Base-by-base conservation (phyloP, 1,139 yeast species). In the Zhuliangozyma parablackwelliae region DNA sequence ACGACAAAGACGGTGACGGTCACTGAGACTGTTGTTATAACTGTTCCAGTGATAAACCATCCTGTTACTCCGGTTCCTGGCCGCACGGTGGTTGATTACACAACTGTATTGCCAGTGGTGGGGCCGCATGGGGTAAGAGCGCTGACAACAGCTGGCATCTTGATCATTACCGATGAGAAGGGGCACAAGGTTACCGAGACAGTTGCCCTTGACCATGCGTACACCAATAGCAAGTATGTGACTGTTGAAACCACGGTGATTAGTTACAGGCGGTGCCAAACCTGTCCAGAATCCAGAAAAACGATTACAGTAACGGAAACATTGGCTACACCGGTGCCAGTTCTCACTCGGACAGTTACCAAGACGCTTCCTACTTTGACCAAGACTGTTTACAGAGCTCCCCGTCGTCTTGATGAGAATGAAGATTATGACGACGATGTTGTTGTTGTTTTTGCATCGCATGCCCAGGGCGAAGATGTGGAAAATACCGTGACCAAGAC, bases 201-300 rank as follows among this genome's bases (percentile, higher is more conserved):
- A 7, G 26, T 34, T n/a, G 33, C 34, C 29, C 26, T 28, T 34
- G 13, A 27, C 16, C 24, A 16, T 9, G 37, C 37, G n/a, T 34
- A 34, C 23, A 20, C 21, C 16, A 34, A 29, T 10, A 26, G 11
- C 12, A 10, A 34, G 10, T 29, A 24, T 16, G 26, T 23, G 16
- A 30, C 34, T 3, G 20, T 26, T 4, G 12, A 10, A 10, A 10
- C 11, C n/a, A 10, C 28, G 3, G 12, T 11, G 7, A 26, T 26
- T 9, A 11, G 11, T 26, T n/a, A 34, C 33, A 20, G 30, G 26
- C 32, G 29, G 33, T 34, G 34, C 26, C 21, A 34, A 30, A 30
- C 26, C 23, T 34, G 37, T 30, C 27, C 31, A n/a, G 29, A 30
- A 20, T 26, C 28, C 21, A 20, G 12, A 11, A 12, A 30, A 21